Evolutionary conservation across 441 rosid genomes (phyloP).

Genomic region (Iberis amara): DNA sequence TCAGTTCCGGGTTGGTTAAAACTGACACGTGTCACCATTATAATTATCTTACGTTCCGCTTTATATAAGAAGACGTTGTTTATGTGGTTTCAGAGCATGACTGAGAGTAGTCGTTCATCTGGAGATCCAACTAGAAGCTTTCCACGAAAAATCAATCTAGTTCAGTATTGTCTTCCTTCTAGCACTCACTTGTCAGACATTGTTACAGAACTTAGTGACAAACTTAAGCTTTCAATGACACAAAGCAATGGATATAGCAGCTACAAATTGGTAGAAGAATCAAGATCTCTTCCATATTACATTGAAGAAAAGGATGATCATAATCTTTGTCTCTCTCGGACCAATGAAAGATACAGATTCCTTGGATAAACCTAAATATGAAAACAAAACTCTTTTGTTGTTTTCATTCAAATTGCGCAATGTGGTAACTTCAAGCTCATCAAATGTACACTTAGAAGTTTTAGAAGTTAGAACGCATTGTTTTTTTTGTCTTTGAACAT

Average conservation of each 20-base stretch:
- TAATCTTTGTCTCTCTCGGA: slow-evolving; percentile 9
- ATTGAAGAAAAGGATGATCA: slow-evolving; percentile 20
- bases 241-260: slow-evolving; percentile 69
- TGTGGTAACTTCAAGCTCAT: slow-evolving; percentile 9
- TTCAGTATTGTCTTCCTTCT: slow-evolving; percentile 54
- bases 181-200: slow-evolving; percentile 50
- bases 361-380: slow-evolving; percentile 25
- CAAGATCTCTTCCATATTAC: slow-evolving; percentile 48
- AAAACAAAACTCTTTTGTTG: background rate
- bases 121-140: slow-evolving; percentile 48
- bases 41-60: too few relatives aligned
- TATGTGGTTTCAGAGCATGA: slow-evolving; percentile 42
- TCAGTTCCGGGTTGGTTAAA: too few relatives aligned
- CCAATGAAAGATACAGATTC: slow-evolving; percentile 29
- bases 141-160: slow-evolving; percentile 60
- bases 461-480: background rate
- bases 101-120: slow-evolving; percentile 49
- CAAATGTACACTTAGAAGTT: slow-evolving; percentile 12
- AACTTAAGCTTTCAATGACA: slow-evolving; percentile 36
- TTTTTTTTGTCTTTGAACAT: slow-evolving; percentile 9
- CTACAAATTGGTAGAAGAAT: slow-evolving; percentile 57
- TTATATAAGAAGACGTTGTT: too few relatives aligned
- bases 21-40: too few relatives aligned
- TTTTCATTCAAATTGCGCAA: background rate
- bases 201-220: slow-evolving; percentile 49